Base-by-base conservation (phyloP, 129 eudicot genomes). In the Pseudognaphalium luteoalbum region DNA sequence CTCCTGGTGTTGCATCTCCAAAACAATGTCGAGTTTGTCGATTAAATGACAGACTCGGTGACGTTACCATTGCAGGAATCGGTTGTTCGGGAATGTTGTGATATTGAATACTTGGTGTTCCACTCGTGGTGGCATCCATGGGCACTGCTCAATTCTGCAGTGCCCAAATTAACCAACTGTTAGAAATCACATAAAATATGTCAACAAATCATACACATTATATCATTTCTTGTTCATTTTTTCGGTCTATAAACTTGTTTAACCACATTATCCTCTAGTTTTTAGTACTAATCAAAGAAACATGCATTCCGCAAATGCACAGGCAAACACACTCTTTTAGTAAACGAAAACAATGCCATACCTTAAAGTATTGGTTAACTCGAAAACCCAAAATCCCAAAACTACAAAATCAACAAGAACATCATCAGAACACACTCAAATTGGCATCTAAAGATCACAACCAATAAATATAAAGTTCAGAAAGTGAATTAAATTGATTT, bases 71-170 rank as follows among this genome's bases (percentile, higher is more conserved):
- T 21, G 62, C 25, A 34, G 91, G 66, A 64, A 88, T 70, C 17
- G 86, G 80, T 80, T 94, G 99, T 11, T 89, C 99, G 6, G 96
- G 25, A 17, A 94, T 84, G 85, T 80, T 89, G 74, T 81, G 93
- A 85, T 75, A 87, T 74, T 89, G 99, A 78, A 87, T 77, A 60
- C 86, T 87, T 22, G 91, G 83, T 12, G 96, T 77, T 83, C 89
- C 97, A 83, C 99, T 86, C 12, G 90, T 80, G 32, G 99, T 84
- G 88, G 97, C 88, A 52, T 94, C 99, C 99, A 94, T 93, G 96
- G 97, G 97, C 99, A 94, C 97, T 81, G 93, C 97, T 83, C 70
- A 42, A 61, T 74, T 74, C 78, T 85, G 97, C 90, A 91, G 95
- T 91, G 95, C 95, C 96, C 95, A 51, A 81, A 83, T 78, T 76